Percentiles rank a stretch among this genome's conserved stretches.
Evolutionary conservation across 495 filamentous ascomycete genomes (phyloP).

Genomic region (Penicillium angulare): DNA sequence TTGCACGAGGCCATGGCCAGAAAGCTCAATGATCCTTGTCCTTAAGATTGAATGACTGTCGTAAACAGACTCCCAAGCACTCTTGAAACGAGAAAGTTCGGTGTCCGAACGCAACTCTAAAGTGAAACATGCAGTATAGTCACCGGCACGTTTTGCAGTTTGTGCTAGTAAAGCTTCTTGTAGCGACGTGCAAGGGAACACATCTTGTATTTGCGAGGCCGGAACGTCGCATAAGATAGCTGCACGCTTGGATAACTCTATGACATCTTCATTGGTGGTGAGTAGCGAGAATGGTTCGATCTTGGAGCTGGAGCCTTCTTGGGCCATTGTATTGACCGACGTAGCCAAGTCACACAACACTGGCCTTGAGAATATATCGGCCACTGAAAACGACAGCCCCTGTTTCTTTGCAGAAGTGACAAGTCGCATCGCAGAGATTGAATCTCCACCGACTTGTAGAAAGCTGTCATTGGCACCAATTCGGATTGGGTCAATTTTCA

Average conservation of each 20-base stretch:
- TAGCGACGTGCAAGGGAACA: background rate
- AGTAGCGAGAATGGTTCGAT: background rate
- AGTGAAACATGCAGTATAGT: background rate
- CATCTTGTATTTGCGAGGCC: background rate
- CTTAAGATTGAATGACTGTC: background rate
- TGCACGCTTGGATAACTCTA: background rate
- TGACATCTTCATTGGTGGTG: background rate
- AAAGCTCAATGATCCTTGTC: background rate
- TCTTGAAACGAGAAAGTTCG: background rate
- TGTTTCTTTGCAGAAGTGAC: background rate
- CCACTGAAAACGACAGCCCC: background rate
- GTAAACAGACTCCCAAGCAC: background rate
- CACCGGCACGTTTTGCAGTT: background rate
- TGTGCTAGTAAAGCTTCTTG: background rate
- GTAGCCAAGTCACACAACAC: too few species aligned
- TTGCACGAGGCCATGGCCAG: background rate
- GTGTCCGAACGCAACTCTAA: background rate
- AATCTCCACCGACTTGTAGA: background rate
- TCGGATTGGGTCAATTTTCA: background rate
- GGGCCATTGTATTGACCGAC: too few species aligned
- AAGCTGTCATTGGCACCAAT: background rate
- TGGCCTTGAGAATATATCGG: background rate
- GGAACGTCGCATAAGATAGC: background rate
- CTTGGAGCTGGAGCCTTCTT: background rate
- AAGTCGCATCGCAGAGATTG: background rate